Base-by-base conservation (phyloP, 1,284 basidiomycete genomes). In the Rugosomyces carneus region DNA sequence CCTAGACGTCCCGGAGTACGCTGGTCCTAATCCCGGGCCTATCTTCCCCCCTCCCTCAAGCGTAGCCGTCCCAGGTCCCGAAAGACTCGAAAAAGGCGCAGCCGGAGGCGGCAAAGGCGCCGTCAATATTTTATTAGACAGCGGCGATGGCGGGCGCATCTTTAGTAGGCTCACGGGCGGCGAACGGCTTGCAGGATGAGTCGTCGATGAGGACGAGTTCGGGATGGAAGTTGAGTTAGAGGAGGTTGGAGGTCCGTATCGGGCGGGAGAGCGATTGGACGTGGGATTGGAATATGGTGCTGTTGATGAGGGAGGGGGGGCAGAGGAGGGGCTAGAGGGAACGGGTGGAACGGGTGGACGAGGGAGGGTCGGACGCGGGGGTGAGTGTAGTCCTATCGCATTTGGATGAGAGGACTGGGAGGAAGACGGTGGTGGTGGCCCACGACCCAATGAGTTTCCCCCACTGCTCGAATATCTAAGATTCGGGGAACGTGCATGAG, bases 401-500 rank as follows among this genome's bases (percentile, higher is more conserved):
- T 53, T 56, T 44, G 56, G 57, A 7, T 54, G 55, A 16, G 58
- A 53, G 4, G 49, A 44, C 21, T 53, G 52, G 0, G 50, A 49
- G 9, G 52, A 43, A 19, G 52, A 40, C 7, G 56, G 55, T 42
- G 50, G 55, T 42, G 50, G 54, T 2, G 51, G 50, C 10, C 49
- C 53, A 6, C 57, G 53, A 5, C 52, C 50, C 16, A 53, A 38
- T 37, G 55, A 47, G 53, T 41, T 29, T 24, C 43, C 50, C 9
- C 42, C 23, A 35, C 16, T 46, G 24, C 53, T 61, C 26, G 58
- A 51, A 47, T 65, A 66, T 2, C 60, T 58, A 50, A 65, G 63
- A 19, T 54, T 52, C 18, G 66, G 66, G 4, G 66, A 68, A 19
- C 58, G 60, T 15, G 47, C 43, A 35, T 62, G 59, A 7, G 32